Conservation (phyloP, 148 eudicot species). For the Cornus kousa region DNA sequence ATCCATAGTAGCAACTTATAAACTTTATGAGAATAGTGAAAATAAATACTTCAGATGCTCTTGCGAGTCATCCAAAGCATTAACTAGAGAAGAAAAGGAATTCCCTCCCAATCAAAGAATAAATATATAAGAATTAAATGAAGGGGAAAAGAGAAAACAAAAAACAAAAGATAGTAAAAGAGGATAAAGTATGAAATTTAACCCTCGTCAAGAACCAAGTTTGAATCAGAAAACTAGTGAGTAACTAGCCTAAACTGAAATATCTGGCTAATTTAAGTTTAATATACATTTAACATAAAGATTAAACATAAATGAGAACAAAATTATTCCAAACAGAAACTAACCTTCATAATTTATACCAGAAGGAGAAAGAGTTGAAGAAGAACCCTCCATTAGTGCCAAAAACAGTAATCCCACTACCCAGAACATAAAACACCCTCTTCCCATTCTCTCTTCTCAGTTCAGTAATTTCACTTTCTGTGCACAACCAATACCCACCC, state of each 20-base stretch:
- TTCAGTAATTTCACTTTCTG: constrained; percentile 6
- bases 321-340: constrained; percentile 12
- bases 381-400: constrained; percentile 42
- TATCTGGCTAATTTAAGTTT: neutral
- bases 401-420: constrained; percentile 46
- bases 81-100: neutral
- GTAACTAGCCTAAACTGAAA: neutral
- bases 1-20: neutral
- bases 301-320: neutral
- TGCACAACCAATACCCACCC: constrained; percentile 8
- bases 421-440: constrained; percentile 26
- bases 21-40: neutral
- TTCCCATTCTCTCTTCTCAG: constrained; percentile 29
- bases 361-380: constrained; percentile 87
- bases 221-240: no score
- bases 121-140: no score
- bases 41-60: neutral
- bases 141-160: neutral
- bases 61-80: neutral
- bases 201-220: no score
- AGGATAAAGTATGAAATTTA: neutral
- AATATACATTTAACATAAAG: neutral
- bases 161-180: neutral
- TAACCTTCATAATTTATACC: constrained; percentile 94
- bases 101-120: neutral